Evolutionary conservation across 2,329 filamentous ascomycete genomes (phyloP), one percentile per base, ranked within the genome.

Genomic region (Alternaria sp.): DNA sequence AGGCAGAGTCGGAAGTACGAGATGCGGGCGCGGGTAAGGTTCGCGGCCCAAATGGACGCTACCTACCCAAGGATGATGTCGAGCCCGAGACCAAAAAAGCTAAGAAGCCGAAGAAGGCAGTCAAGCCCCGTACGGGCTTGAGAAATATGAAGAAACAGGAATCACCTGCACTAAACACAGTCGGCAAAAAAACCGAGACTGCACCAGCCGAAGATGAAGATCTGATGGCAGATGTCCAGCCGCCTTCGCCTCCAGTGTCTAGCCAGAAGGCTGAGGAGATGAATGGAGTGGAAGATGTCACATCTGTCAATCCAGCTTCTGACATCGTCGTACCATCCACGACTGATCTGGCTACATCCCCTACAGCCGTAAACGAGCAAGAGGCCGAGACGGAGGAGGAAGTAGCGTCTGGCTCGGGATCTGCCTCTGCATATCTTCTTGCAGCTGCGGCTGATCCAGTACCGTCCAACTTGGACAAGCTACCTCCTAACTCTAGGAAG

Each of bases 361-460:
- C 49, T 28, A 6, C 8, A 25, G 15, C 28, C 6, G 30, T 9
- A 30, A n/a, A n/a, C 21, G 26, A 40, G 19, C 19, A 30, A 30
- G 40, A 23, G 17, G 6, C 19, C 8, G 17, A 40, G 17, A 15
- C 19, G 17, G 28, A 54, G n/a, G 28, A 23, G 3, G 47, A 43
- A 50, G n/a, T 13, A 12, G 13, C 32, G 6, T 36, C 30, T 3
- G 26, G 17, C 26, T 19, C 44, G 13, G 44, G 8, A 28, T 13
- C 55, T 40, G 28, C 56, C 13, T 21, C 51, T 30, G 28, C 57
- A 5, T 64, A 43, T n/a, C 60, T 61, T 13, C 68, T 70, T 30
- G 72, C 72, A 13, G 71, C 65, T 11, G 67, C 70, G 49, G 64
- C 71, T 19, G 69, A 73, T 12, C 58, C 68, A 3, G 55, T 73